Evolutionary conservation across 305 asterid species (phyloP).

Genomic region (Rubia peregrina): DNA sequence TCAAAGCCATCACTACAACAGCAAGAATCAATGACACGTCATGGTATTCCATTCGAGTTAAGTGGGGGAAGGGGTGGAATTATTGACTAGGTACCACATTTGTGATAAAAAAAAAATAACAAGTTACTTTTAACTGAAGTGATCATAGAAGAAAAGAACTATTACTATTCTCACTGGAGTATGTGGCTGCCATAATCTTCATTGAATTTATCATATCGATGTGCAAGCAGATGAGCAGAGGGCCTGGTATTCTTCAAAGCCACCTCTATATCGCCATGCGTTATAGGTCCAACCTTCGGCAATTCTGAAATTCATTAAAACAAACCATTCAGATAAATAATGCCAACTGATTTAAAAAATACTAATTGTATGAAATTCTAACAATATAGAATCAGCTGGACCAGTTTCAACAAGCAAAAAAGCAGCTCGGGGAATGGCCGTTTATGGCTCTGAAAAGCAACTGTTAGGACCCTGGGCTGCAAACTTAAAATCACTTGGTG

Average conservation of each 20-base stretch:
- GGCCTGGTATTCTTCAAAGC: conserved; percentile 91
- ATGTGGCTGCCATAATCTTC: conserved; percentile 89
- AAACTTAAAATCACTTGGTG: not conserved
- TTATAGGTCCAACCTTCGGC: conserved; percentile 80
- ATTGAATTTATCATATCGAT: conserved; percentile 77
- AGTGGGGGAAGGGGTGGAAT: too few relatives aligned
- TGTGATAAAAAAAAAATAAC: not conserved
- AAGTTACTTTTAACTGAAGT: not conserved
- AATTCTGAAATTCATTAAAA: conserved; percentile 42
- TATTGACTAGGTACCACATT: too few relatives aligned
- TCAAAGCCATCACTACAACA: too few relatives aligned
- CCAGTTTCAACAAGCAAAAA: too few relatives aligned
- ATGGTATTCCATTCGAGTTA: too few relatives aligned
- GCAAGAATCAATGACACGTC: too few relatives aligned
- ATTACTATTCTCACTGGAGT: conserved; percentile 45
- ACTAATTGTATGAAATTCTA: not conserved
- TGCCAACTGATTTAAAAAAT: not conserved
- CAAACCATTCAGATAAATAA: not conserved
- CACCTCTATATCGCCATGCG: conserved; percentile 53
- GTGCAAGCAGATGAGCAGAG: conserved; percentile 87
- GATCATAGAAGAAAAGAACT: not conserved
- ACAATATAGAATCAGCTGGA: not conserved
- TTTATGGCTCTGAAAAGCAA: not conserved
- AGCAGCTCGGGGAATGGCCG: not conserved
- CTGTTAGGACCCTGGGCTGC: not conserved